Base-by-base conservation (phyloP, 495 filamentous ascomycete species). In the Penicillium pancosmium region DNA sequence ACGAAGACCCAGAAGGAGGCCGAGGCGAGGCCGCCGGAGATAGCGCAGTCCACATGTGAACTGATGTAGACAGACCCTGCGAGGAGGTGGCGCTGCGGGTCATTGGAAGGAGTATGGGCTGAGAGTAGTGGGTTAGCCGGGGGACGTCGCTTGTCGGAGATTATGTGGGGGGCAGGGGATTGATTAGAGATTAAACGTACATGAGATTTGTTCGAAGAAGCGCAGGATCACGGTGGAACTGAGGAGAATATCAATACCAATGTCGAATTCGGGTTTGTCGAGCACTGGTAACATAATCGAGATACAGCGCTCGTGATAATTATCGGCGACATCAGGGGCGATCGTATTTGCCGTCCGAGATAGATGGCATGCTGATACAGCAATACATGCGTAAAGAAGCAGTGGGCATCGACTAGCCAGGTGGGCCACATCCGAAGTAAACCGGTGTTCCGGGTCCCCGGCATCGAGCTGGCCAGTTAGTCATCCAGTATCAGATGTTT, bases 1-100 rank as follows among this genome's bases (percentile, higher is more conserved):
- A 78, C 74, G 49, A 74, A 78, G 23, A 72, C 68, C 75, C 75
- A 78, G 64, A 78, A 78, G 0, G 75, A 74, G 3, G 75, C 73
- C 16, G 75, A 72, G 1, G 73, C 69, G 35, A 78, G 68, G 4
- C 74, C 73, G 11, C 70, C 68, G 12, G 71, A 72, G 33, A 72
- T 71, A 1, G 75, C 75, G 44, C 70, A 76, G 60, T 75, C 73
- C 4, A 74, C 68, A 16, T 76, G 74, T 2, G 75, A 73, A 51
- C 73, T 73, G 54, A 78, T 73, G 40, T 76, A 78, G n/a, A 78
- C 75, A 0, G 75, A 78, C 6, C 75, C 75, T 15, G 75, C 75
- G 33, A 76, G 67, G 47, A 78, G 72, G 47, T 78, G 75, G 41
- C 70, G 71, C 35, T 77, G 75, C 3, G 63, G 68, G 55, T 77